Base-by-base conservation (phyloP, 441 rosid species). In the Brassica balearica region DNA sequence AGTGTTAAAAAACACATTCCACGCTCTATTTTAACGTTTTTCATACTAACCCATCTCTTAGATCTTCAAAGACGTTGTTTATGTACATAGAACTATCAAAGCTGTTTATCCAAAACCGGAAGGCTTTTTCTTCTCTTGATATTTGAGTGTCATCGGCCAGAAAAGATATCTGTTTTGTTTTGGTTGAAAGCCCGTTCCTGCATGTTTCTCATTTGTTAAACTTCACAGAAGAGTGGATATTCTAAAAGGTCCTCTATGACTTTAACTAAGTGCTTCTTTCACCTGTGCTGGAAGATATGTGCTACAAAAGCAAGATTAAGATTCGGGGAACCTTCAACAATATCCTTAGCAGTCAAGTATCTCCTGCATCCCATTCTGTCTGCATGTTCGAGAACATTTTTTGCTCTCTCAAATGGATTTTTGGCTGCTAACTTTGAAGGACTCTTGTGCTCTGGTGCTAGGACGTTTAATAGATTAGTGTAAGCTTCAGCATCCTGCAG, bases 221-320 rank as follows among this genome's bases (percentile, higher is more conserved):
- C 34, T 71, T 61, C 17, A 56, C 17, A 38, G 38, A 55, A 32
- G 41, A 2, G 72, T 59, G 43, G 17, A 56, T 70, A 17, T 19
- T 66, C 38, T 56, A 9, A 34, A 32, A 68, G 60, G 25, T 41
- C 22, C 10, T 29, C 22, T 48, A 53, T 53, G 25, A 69, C 22
- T 29, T 41, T 38, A 78, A 76, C 38, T 29, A 48, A 8, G 3
- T 12, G 6, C 3, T n/a, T n/a, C n/a, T 29, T 73, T 82, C 71
- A 96, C 99, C 99, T 96, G 78, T 90, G 97, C 85, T 96, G 99
- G 83, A 96, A 96, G 67, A 96, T 83, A 83, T 94, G 94, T 69
- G 99, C 99, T 72, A 96, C 98, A 79, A 96, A 96, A 75, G 99
- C 97, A 85, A 96, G 98, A 79, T 96, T 96, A 69, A 96, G 99